phyloP scores from a whole-genome alignment of 2,329 filamentous ascomycete species.

The Paracorniculantispora psalliotae region DNA sequence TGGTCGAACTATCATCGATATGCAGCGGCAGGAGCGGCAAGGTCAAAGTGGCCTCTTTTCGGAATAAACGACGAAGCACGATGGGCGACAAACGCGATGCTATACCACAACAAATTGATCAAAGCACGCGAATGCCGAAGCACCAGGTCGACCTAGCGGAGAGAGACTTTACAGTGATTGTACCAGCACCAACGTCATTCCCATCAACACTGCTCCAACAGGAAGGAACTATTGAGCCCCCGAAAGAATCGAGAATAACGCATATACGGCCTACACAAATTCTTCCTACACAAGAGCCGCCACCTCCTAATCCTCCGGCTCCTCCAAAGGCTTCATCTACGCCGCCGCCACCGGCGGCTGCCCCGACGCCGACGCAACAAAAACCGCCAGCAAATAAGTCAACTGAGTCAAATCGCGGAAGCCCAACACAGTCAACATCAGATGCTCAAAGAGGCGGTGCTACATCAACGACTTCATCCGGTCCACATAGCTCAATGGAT shows the following conservation, averaged over 20 bases:
- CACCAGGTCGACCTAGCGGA: slow-evolving; percentile 9
- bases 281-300: neutral
- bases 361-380: neutral
- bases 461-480: neutral
- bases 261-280: neutral
- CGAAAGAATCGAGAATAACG: neutral
- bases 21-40: slow-evolving; percentile 23
- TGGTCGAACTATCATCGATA: slow-evolving; percentile 36
- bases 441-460: neutral
- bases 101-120: neutral
- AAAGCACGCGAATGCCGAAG: neutral
- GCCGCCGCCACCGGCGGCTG: neutral
- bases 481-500: neutral
- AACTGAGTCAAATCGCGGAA: neutral
- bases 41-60: neutral
- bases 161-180: slow-evolving; percentile 26
- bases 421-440: neutral
- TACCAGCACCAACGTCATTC: slow-evolving; percentile 29
- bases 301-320: neutral
- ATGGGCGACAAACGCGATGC: neutral
- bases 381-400: neutral
- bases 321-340: neutral
- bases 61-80: neutral
- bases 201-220: slow-evolving; percentile 15
- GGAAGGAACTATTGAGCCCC: neutral